A percentile compares a stretch with the other conserved stretches of the same genome.
Evolutionary conservation across 805 yeast species (phyloP).

Genomic region (Sungouiozyma intestinalis): DNA sequence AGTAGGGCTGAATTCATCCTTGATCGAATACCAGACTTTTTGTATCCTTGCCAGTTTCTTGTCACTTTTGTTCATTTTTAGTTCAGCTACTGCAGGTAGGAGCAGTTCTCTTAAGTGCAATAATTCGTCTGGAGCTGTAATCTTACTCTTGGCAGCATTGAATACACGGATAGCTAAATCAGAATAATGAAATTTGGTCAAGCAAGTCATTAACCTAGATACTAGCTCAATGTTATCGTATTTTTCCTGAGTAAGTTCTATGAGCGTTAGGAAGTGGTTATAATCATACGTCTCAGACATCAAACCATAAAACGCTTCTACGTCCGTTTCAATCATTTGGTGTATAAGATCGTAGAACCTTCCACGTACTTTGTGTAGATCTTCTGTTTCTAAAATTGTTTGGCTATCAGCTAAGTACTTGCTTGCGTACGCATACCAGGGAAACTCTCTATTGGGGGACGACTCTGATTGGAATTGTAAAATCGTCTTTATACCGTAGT

Average conservation of each 20-base stretch:
- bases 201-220: slow-evolving; percentile 18
- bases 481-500: slow-evolving; percentile 15
- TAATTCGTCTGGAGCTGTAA: slow-evolving; percentile 2
- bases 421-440: not conserved
- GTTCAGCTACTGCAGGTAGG: slow-evolving; percentile 16
- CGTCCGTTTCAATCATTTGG: not conserved
- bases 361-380: not conserved
- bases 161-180: slow-evolving; percentile 13
- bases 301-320: not conserved
- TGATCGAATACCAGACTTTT: slow-evolving; percentile 25
- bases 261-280: not conserved
- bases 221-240: slow-evolving; percentile 9
- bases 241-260: not conserved
- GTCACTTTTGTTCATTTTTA: slow-evolving; percentile 7
- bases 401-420: not conserved
- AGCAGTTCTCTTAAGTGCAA: slow-evolving; percentile 11
- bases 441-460: not conserved
- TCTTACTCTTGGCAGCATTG: slow-evolving; percentile 12
- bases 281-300: not conserved
- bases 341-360: not conserved
- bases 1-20: slow-evolving; percentile 7
- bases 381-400: not conserved
- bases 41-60: slow-evolving; percentile 17
- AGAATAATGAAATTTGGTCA: slow-evolving; percentile 11
- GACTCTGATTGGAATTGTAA: slow-evolving; percentile 12